These are phyloP conservation scores for Geotrichum cucujoidarum DNA, from an alignment of 1,139 yeast genomes.

Conservation along the genomic window DNA sequence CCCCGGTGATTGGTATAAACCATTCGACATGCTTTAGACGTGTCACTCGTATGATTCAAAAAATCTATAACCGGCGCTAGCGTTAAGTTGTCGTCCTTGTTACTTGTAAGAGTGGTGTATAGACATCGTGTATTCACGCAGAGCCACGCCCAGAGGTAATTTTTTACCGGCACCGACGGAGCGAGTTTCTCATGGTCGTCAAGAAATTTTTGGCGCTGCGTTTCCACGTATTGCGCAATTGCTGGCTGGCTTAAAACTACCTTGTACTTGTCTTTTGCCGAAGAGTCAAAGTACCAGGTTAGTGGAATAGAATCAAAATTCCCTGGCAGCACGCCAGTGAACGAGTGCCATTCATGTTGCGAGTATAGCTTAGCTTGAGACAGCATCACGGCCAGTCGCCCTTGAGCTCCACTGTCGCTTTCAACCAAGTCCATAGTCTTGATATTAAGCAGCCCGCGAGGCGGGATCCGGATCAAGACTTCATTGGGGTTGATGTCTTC, in stretches of 20 bases:
- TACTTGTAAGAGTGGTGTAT: slow-evolving; percentile 52
- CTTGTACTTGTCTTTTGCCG: too few species aligned
- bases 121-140: slow-evolving; percentile 89
- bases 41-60: slow-evolving; percentile 64
- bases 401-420: slow-evolving; percentile 12
- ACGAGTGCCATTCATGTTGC: slow-evolving; percentile 9
- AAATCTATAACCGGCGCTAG: slow-evolving; percentile 91
- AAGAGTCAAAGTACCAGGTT: slow-evolving; percentile 3
- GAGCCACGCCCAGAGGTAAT: slow-evolving; percentile 60
- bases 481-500: slow-evolving; percentile 8
- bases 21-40: slow-evolving; percentile 11
- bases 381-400: slow-evolving; percentile 4
- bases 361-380: slow-evolving; percentile 1
- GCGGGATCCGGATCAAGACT: slow-evolving; percentile 5
- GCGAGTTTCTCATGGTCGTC: not conserved
- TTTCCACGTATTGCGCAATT: too few species aligned
- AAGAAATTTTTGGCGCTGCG: too few species aligned
- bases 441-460: slow-evolving; percentile 2
- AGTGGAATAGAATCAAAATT: slow-evolving; percentile 16
- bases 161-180: not conserved
- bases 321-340: slow-evolving; percentile 13
- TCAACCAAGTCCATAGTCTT: not conserved
- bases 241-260: too few species aligned
- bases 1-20: slow-evolving; percentile 11
- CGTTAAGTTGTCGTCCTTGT: slow-evolving; percentile 62